Base-by-base conservation (phyloP, 441 rosid species). In the Pelargonium myrrhifolium region DNA sequence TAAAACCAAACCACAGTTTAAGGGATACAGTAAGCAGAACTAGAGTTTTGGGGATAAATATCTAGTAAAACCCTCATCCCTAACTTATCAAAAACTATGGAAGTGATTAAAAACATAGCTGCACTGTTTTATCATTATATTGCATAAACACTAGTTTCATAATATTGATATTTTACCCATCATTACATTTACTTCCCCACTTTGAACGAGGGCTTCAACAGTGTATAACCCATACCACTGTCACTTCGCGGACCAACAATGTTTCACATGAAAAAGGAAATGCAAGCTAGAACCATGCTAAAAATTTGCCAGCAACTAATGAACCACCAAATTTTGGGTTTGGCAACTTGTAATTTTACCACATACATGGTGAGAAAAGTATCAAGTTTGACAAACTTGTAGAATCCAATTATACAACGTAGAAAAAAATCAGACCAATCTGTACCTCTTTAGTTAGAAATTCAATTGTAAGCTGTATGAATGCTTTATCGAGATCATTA, bases 381-480 rank as follows among this genome's bases (percentile, higher is more conserved):
- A 7, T 4, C 35, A 55, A 9, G 31, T 21, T 7, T 42, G 62
- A 35, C 11, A 42, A 15, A 37, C 3, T 18, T 4, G 60, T 20
- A 60, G 9, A 49, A 51, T 9, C 68, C 15, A 37, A 60, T 1
- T 28, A 51, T 40, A 74, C 3, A 69, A 61, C 60, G 37, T 63
- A 20, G 1, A 6, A 49, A 53, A 60, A 72, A 31, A 37, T 37
- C 35, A 21, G 9, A 64, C 17, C 24, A 62, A n/a, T 65, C 26
- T 12, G 24, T 70, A 91, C 97, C 96, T 92, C 96, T 77, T 88
- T 93, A 15, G 93, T 78, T 64, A 87, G 71, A 79, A 93, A 80
- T 82, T 93, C 97, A 4, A 93, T 86, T 20, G 97, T 93, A 65
- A 93, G 81, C 75, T 93, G 99, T 71, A 84, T 68, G 65, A 91